Base-by-base conservation (phyloP, 306 rosid genomes). In the Hippophae rhamnoides region DNA sequence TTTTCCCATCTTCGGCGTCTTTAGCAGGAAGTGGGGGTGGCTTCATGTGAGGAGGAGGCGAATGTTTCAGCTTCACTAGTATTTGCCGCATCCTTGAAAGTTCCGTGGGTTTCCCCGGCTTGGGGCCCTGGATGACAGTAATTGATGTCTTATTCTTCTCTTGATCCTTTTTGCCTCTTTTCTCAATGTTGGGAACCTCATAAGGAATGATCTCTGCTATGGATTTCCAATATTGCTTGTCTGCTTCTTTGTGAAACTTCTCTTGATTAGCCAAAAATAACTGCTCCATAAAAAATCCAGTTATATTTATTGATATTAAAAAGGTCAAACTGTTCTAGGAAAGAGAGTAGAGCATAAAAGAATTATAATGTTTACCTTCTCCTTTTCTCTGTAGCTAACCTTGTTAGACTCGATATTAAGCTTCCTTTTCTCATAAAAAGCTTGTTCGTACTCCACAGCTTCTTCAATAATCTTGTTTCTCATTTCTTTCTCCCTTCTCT, bases 101-200 rank as follows among this genome's bases (percentile, higher is more conserved):
- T 72, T 93, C 99, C 0, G 99, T 93, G 64, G 95, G 99, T 69
- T 88, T 93, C 62, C 99, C 99, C 1, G 99, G 99, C 81, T 93
- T 88, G 0, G 99, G 99, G 64, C 99, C 99, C 75, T 93, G 99
- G 70, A 93, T 18, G 56, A 93, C 90, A 0, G 82, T 70, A 76
- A 93, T 82, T 1, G 95, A 85, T 50, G 97, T 88, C 81, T 93
- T 93, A 10, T 93, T 95, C 72, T 84, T 93, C 70, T 93, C 99
- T 70, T 84, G 93, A 70, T 93, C 99, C 79, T 93, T 93, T 81
- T 93, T 93, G 73, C 97, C 84, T 78, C 97, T 85, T 78, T 92
- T 92, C 81, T 88, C 97, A 51, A 93, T 93, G 80, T 69, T 86
- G 59, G 97, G 84, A 74, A 93, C 93, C 82, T 93, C 99, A 9